A percentile compares a stretch with the other conserved stretches of the same genome.
These are phyloP conservation scores for Trichomonascus vanleenenianus DNA, from an alignment of 805 yeast genomes.

Conservation along the genomic window DNA sequence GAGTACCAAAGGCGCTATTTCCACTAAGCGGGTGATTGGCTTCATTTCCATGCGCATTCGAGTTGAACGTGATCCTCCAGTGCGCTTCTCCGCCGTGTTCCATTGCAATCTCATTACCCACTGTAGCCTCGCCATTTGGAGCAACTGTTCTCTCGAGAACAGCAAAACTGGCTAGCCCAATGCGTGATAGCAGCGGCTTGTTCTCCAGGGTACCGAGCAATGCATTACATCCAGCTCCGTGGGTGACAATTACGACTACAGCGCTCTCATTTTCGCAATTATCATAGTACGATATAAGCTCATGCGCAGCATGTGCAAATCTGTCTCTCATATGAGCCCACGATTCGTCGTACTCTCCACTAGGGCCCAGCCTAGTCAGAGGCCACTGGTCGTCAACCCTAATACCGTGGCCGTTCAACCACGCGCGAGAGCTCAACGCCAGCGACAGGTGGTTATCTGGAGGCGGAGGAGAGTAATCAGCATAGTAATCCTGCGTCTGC, in stretches of 20 bases:
- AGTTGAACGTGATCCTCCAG: not conserved
- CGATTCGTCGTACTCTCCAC: slow-evolving; percentile 32
- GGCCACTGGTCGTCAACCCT: slow-evolving; percentile 22
- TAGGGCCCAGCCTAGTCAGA: slow-evolving; percentile 19
- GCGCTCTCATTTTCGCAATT: not conserved
- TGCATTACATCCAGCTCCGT: slow-evolving; percentile 34
- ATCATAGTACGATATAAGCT: slow-evolving; percentile 21
- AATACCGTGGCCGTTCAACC: slow-evolving; percentile 5
- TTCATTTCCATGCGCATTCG: not conserved
- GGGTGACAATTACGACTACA: slow-evolving; percentile 25
- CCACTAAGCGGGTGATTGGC: not conserved
- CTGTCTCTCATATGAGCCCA: slow-evolving; percentile 31
- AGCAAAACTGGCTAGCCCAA: slow-evolving; percentile 23
- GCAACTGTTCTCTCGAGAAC: slow-evolving; percentile 3
- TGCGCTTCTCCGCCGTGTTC: not conserved
- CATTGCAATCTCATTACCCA: too few relatives aligned
- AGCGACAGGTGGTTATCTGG: slow-evolving; percentile 28
- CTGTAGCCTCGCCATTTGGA: not conserved
- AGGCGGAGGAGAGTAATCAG: slow-evolving; percentile 29
- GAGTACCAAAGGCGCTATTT: too few relatives aligned
- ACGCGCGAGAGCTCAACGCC: slow-evolving; percentile 16
- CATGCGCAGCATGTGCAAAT: slow-evolving; percentile 21
- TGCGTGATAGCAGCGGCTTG: slow-evolving; percentile 26
- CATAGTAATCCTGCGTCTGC: slow-evolving; percentile 32
- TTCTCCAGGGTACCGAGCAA: slow-evolving; percentile 26